Percentiles rank a stretch among this genome's conserved stretches.
phyloP scores from a whole-genome alignment of 1,284 basidiomycete species.

The Macrocystidia cucumis region DNA sequence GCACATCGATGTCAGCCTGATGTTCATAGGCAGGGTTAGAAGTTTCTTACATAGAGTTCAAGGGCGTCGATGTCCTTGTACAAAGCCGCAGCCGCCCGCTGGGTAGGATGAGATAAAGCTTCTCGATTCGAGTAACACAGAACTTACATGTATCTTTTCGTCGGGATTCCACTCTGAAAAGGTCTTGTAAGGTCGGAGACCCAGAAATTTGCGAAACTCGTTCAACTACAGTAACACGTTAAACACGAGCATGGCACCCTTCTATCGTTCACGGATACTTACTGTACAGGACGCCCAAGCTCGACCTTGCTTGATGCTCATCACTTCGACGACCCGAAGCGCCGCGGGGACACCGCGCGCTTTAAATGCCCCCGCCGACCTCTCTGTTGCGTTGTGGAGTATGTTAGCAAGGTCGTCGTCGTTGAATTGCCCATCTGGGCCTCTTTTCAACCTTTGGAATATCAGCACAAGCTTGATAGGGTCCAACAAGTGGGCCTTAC shows the following conservation, averaged over 20 bases:
- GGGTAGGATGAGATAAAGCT: no score
- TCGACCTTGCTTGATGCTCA: conserved; percentile 75
- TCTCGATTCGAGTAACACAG: no score
- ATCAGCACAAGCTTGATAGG: conserved; percentile 7
- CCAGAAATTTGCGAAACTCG: conserved; percentile 44
- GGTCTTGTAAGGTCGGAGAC: conserved; percentile 56
- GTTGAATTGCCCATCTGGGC: conserved; percentile 55
- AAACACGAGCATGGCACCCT: not conserved
- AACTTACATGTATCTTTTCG: conserved; percentile 60
- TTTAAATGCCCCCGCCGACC: conserved; percentile 71
- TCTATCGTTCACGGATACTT: conserved; percentile 72
- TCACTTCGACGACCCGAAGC: conserved; percentile 75
- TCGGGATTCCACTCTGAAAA: conserved; percentile 84
- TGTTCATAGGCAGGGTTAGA: no score
- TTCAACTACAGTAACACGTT: not conserved
- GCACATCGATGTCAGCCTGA: no score
- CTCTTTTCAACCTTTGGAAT: conserved; percentile 21
- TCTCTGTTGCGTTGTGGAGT: conserved; percentile 66
- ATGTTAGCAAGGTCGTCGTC: conserved; percentile 67
- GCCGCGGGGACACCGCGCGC: conserved; percentile 55
- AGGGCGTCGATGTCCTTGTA: conserved; percentile 74
- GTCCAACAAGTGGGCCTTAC: conserved; percentile 26
- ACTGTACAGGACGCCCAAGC: conserved; percentile 79
- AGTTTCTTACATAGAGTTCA: conserved; percentile 82
- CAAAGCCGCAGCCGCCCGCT: conserved; percentile 70